These are phyloP conservation scores for Fusarium sarcochroum DNA, from an alignment of 2,329 filamentous ascomycete species.

Conservation along the genomic window DNA sequence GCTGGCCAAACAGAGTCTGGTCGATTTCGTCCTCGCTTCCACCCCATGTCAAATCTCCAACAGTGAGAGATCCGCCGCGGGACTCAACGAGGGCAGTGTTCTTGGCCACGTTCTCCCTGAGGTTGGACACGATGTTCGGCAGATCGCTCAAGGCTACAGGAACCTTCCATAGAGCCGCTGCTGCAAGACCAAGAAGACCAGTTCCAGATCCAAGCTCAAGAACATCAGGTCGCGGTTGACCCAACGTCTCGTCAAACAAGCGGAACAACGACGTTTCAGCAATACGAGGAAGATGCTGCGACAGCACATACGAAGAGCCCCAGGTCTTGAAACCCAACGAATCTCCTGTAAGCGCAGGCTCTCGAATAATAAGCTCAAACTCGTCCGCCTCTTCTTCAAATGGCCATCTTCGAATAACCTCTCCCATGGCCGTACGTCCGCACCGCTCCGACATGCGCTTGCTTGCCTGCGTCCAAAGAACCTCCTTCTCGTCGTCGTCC, in stretches of 20 bases:
- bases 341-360: constrained; percentile 90
- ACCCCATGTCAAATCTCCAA: constrained; percentile 83
- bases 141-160: constrained; percentile 85
- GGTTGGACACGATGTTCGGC: constrained; percentile 84
- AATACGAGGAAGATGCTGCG: constrained; percentile 74
- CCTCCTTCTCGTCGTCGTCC: constrained; percentile 75
- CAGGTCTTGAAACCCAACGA: constrained; percentile 95
- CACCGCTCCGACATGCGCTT: constrained; percentile 86
- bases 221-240: constrained; percentile 55
- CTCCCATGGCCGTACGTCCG: constrained; percentile 75
- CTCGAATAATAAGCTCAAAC: constrained; percentile 80
- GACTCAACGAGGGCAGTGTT: constrained; percentile 72
- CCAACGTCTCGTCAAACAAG: constrained; percentile 57
- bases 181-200: constrained; percentile 89
- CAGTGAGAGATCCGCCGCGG: constrained; percentile 69
- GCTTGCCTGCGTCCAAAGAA: constrained; percentile 84
- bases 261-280: constrained; percentile 60
- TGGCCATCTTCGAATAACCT: constrained; percentile 69
- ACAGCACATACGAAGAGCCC: constrained; percentile 90
- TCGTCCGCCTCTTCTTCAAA: constrained; percentile 57
- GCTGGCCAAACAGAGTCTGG: constrained; percentile 59
- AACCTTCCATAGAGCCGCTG: constrained; percentile 78
- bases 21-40: constrained; percentile 62
- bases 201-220: constrained; percentile 93
- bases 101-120: constrained; percentile 77